These are phyloP conservation scores for Candida sanyiensis DNA, from an alignment of 805 yeast genomes.

Conservation along the genomic window DNA sequence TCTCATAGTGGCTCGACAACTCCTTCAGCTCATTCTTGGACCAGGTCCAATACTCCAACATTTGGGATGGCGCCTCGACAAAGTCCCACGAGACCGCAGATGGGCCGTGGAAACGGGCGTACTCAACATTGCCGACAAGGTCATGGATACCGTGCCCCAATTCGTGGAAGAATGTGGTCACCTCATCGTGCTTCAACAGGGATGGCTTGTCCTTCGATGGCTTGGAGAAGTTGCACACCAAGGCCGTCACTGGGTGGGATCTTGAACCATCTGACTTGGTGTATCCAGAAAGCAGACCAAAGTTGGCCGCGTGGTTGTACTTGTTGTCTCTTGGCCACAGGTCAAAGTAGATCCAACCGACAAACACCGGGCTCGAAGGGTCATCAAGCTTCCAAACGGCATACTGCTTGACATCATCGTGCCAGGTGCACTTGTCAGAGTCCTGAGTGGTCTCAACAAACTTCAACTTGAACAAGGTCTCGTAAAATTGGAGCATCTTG, in stretches of 20 bases:
- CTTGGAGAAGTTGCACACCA: constrained; percentile 81
- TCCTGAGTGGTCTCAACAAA: constrained; percentile 43
- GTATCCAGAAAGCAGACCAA: constrained; percentile 59
- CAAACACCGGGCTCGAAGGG: constrained; percentile 45
- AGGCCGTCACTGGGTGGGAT: constrained; percentile 63
- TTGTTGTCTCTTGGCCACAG: constrained; percentile 83
- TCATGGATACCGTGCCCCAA: constrained; percentile 87
- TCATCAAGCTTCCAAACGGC: constrained; percentile 64
- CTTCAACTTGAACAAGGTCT: constrained; percentile 59
- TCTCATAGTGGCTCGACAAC: constrained; percentile 59
- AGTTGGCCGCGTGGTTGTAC: constrained; percentile 86
- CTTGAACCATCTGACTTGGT: constrained; percentile 42
- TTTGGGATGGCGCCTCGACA: constrained; percentile 88
- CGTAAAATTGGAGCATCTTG: constrained; percentile 69
- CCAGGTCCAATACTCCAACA: constrained; percentile 90
- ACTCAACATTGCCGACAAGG: constrained; percentile 58
- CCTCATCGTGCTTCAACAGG: constrained; percentile 69
- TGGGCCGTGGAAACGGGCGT: constrained; percentile 64
- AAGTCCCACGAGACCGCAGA: constrained; percentile 78
- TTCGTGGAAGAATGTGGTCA: constrained; percentile 83
- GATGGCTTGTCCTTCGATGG: constrained; percentile 68
- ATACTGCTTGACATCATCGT: constrained; percentile 68
- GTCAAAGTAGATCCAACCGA: constrained; percentile 77
- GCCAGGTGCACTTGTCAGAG: constrained; percentile 54
- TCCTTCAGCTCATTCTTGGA: constrained; percentile 49